These are phyloP conservation scores for Thermothielavioides terrestris DNA, from an alignment of 495 filamentous ascomycete species.

Conservation along the genomic window DNA sequence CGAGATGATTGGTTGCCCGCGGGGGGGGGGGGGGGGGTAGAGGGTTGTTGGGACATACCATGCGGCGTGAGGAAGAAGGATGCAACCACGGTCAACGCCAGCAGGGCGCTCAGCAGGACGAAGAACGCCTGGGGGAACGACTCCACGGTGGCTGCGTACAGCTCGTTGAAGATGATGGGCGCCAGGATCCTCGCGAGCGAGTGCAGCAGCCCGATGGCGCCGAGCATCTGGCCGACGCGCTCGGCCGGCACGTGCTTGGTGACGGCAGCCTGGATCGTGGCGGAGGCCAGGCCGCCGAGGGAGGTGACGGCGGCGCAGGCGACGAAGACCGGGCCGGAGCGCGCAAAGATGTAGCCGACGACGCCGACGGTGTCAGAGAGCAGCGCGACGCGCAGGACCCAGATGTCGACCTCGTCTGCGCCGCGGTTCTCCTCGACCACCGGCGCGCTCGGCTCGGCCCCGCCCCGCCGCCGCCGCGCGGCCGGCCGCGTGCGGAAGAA, in stretches of 20 bases:
- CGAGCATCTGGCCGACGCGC: slow-evolving; percentile 72
- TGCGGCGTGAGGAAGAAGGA: slow-evolving; percentile 64
- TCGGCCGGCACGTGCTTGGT: slow-evolving; percentile 87
- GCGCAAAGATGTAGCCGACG: slow-evolving; percentile 58
- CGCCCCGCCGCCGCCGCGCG: slow-evolving; percentile 23
- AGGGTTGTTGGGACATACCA: slow-evolving; percentile 45
- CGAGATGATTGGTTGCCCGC: not conserved
- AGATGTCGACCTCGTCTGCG: slow-evolving; percentile 70
- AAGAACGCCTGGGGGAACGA: slow-evolving; percentile 76
- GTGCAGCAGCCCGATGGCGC: slow-evolving; percentile 79
- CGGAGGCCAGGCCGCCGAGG: slow-evolving; percentile 74
- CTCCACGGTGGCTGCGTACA: slow-evolving; percentile 74
- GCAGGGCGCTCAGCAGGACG: slow-evolving; percentile 57
- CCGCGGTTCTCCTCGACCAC: slow-evolving; percentile 48
- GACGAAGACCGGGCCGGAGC: slow-evolving; percentile 48
- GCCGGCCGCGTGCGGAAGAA: slow-evolving; percentile 49
- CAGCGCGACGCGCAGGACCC: slow-evolving; percentile 65
- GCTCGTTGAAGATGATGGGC: slow-evolving; percentile 72
- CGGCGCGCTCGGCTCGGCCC: slow-evolving; percentile 26
- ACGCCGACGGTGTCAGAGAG: slow-evolving; percentile 72
- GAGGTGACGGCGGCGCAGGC: slow-evolving; percentile 61
- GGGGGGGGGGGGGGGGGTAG: not conserved
- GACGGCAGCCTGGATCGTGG: slow-evolving; percentile 70
- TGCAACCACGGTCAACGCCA: slow-evolving; percentile 54
- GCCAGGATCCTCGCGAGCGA: slow-evolving; percentile 68